Conservation (phyloP, 202 grass and related monocot species). For the Hordeum pubiflorum region DNA sequence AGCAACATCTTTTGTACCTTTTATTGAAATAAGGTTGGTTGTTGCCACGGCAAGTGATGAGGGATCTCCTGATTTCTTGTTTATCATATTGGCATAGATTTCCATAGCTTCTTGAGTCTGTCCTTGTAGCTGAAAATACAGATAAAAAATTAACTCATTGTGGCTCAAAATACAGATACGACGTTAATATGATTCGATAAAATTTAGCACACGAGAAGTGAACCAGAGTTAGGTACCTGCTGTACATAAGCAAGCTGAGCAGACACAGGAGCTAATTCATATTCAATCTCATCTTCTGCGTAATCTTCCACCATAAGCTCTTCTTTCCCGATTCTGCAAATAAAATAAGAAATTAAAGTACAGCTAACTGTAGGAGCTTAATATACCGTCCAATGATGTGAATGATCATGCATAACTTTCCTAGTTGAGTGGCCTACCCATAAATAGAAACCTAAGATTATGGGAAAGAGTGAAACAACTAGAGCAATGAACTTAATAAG, state of each 20-base stretch:
- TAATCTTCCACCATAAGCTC: constrained; percentile 75
- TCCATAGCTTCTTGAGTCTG: constrained; percentile 68
- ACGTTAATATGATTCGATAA: constrained; percentile 5
- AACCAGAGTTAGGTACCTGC: constrained; percentile 44
- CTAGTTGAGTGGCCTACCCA: neutral
- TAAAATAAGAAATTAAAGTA: constrained; percentile 14
- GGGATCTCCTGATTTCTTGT: constrained; percentile 38
- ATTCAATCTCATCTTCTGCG: constrained; percentile 61
- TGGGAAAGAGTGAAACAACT: neutral
- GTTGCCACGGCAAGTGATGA: constrained; percentile 78
- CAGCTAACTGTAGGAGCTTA: neutral
- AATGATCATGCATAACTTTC: neutral
- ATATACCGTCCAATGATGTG: neutral
- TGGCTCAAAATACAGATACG: constrained; percentile 24
- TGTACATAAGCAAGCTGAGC: constrained; percentile 76
- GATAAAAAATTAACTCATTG: constrained; percentile 10
- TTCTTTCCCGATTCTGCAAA: constrained; percentile 72
- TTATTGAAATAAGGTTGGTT: constrained; percentile 73
- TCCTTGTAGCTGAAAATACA: constrained; percentile 76
- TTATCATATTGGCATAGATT: constrained; percentile 60
- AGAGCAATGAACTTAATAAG: neutral
- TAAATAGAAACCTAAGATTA: neutral
- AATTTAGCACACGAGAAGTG: neutral
- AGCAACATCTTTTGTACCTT: constrained; percentile 67
- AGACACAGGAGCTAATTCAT: constrained; percentile 76